Conservation (phyloP, 2,329 filamentous ascomycete genomes). For the Biscogniauxia marginata region DNA sequence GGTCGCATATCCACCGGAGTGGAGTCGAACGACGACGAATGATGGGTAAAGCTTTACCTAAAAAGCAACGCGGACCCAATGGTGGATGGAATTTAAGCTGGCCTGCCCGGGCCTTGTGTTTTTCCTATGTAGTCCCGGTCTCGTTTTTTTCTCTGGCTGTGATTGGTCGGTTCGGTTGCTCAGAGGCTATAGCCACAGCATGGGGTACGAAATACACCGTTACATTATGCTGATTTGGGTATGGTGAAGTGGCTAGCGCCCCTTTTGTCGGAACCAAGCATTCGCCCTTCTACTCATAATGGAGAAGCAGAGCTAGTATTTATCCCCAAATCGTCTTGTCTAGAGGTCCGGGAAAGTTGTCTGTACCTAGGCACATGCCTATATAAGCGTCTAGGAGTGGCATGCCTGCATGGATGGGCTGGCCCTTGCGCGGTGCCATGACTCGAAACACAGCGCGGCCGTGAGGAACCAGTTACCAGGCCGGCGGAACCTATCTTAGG, state of each 20-base stretch:
- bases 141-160: not conserved
- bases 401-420: not conserved
- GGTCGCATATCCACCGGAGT: constrained; percentile 17
- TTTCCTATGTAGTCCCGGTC: not conserved
- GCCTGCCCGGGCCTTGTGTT: not conserved
- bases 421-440: constrained; percentile 15
- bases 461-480: constrained; percentile 12
- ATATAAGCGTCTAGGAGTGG: constrained; percentile 1
- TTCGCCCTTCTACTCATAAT: not conserved
- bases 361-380: not conserved
- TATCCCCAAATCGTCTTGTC: not conserved
- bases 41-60: not conserved
- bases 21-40: constrained; percentile 15
- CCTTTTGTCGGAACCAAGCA: not conserved
- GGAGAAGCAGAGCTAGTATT: too few relatives aligned
- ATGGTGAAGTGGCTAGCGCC: not conserved
- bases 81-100: not conserved
- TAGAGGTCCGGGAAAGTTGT: not conserved
- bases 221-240: not conserved
- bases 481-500: constrained; percentile 13
- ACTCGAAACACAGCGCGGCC: constrained; percentile 11
- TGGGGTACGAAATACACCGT: not conserved
- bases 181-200: not conserved
- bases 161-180: not conserved
- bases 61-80: constrained; percentile 2